Conservation (phyloP, 345 rosid species). For the Ceriops tagal region DNA sequence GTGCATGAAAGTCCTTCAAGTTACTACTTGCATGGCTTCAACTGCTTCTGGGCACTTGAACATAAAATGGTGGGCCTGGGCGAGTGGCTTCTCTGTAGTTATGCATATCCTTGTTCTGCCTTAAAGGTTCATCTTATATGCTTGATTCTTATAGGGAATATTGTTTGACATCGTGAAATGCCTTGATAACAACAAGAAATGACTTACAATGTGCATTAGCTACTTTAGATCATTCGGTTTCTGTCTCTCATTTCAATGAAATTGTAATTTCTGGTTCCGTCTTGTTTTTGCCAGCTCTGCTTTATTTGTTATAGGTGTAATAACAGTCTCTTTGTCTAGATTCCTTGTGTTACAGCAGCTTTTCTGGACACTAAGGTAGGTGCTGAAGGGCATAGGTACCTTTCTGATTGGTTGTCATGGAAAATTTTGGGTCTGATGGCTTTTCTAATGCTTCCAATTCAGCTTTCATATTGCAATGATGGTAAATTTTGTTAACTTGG, state of each 20-base stretch:
- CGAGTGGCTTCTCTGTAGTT: too few species aligned
- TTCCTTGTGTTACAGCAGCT: conserved; percentile 47
- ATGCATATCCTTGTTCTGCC: too few species aligned
- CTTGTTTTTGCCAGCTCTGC: conserved; percentile 9
- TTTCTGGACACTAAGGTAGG: conserved; percentile 84
- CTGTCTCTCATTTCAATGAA: conserved; percentile 91
- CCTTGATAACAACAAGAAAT: too few species aligned
- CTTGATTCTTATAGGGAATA: too few species aligned
- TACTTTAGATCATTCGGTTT: conserved; percentile 10
- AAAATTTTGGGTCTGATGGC: conserved; percentile 68
- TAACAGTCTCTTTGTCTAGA: conserved; percentile 43
- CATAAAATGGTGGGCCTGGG: too few species aligned
- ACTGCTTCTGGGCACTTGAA: too few species aligned
- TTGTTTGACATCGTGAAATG: too few species aligned
- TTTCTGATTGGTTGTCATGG: conserved; percentile 91
- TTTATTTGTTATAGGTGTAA: conserved; percentile 1
- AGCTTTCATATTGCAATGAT: conserved; percentile 65
- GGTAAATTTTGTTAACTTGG: conserved; percentile 32
- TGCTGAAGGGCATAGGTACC: conserved; percentile 94
- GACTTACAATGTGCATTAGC: neutral
- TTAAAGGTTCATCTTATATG: too few species aligned
- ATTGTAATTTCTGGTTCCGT: conserved; percentile 43
- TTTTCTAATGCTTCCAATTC: conserved; percentile 81
- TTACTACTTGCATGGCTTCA: too few species aligned
- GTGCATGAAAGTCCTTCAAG: too few species aligned